These are phyloP conservation scores for Cicer judaicum DNA, from an alignment of 306 rosid species.

Conservation along the genomic window DNA sequence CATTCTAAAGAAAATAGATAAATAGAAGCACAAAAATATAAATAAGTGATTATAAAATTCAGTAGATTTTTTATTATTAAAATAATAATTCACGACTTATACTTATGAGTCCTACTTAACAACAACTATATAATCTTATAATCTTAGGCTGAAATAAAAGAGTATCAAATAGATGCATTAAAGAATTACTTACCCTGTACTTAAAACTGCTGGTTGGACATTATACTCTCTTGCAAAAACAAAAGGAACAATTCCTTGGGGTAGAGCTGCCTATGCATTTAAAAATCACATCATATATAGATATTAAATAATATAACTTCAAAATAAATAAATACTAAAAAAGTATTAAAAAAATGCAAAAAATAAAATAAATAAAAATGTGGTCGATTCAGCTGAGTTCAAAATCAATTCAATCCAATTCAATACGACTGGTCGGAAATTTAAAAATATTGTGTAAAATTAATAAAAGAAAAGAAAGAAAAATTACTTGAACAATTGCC, in stretches of 20 bases:
- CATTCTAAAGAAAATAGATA: background rate
- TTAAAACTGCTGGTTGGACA: conserved; percentile 73
- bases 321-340: background rate
- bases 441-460: background rate
- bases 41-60: too few species aligned
- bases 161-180: conserved; percentile 19
- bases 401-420: too few species aligned
- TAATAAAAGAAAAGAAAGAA: background rate
- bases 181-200: conserved; percentile 75
- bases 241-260: conserved; percentile 97
- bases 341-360: too few species aligned
- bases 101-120: background rate
- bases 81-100: background rate
- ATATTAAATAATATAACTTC: background rate
- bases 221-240: conserved; percentile 93
- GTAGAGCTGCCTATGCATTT: conserved; percentile 82
- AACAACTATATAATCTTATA: too few species aligned
- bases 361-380: too few species aligned
- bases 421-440: too few species aligned
- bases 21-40: background rate
- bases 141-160: conserved; percentile 5
- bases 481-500: conserved; percentile 79
- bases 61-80: background rate
- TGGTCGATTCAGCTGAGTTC: too few species aligned
- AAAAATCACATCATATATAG: conserved; percentile 34